Percentiles rank a stretch among this genome's conserved stretches.
Evolutionary conservation across 2,329 filamentous ascomycete genomes (phyloP).

Genomic region (Aspergillus intermedius): DNA sequence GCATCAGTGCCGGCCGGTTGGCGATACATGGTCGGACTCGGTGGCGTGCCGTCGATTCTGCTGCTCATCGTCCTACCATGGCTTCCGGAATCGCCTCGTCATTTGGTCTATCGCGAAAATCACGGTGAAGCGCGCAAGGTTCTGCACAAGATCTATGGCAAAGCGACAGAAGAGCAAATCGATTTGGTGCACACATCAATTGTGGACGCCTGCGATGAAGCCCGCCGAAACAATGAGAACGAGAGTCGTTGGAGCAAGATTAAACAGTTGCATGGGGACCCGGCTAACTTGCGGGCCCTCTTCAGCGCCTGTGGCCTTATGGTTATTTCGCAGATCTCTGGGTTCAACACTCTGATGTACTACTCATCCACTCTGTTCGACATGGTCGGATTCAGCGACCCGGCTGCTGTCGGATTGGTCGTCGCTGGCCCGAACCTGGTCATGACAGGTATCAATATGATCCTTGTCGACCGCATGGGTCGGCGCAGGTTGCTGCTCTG

Average conservation of each 20-base stretch:
- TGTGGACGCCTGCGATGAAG: conserved; percentile 33
- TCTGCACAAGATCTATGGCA: conserved; percentile 22
- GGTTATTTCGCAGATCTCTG: conserved; percentile 45
- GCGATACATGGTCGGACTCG: conserved; percentile 47
- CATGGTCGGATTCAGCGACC: conserved; percentile 46
- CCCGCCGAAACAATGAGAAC: conserved; percentile 35
- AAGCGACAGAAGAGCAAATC: conserved; percentile 37
- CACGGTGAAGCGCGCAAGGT: conserved; percentile 26
- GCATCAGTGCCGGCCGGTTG: conserved; percentile 39
- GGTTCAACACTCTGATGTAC: conserved; percentile 45
- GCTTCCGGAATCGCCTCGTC: conserved; percentile 31
- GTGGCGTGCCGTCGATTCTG: conserved; percentile 43
- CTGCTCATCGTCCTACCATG: conserved; percentile 41
- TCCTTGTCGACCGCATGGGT: conserved; percentile 42
- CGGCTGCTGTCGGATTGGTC: conserved; percentile 40
- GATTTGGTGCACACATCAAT: conserved; percentile 42
- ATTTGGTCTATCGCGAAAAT: conserved; percentile 15
- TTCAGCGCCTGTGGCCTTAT: conserved; percentile 47
- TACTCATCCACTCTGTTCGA: conserved; percentile 40
- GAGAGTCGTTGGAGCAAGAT: conserved; percentile 39
- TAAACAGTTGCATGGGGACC: conserved; percentile 42
- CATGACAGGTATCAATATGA: conserved; percentile 45
- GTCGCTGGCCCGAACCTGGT: conserved; percentile 35
- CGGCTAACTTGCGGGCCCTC: conserved; percentile 33
- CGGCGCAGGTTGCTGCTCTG: conserved; percentile 41